phyloP scores from a whole-genome alignment of 345 rosid species.

The Reutealis trisperma region DNA sequence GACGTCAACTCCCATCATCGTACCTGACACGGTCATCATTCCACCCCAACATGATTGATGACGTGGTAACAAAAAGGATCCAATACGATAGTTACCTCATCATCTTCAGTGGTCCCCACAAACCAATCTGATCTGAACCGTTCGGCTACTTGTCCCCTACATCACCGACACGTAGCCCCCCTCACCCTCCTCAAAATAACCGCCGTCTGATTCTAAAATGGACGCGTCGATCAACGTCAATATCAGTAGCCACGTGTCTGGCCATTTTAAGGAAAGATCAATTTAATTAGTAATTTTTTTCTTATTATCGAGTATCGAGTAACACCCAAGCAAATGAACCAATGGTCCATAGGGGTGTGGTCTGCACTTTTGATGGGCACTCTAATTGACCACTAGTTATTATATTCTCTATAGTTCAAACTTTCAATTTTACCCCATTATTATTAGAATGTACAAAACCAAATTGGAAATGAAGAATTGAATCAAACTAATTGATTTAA shows the following conservation, averaged over 20 bases:
- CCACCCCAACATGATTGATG: slow-evolving; percentile 19
- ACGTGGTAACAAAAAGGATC: slow-evolving; percentile 28
- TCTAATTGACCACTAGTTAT: too few species aligned
- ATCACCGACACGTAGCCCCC: slow-evolving; percentile 27
- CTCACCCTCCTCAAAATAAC: slow-evolving; percentile 21
- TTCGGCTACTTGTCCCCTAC: slow-evolving; percentile 48
- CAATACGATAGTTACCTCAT: slow-evolving; percentile 11
- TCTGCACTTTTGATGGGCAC: too few species aligned
- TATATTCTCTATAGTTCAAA: too few species aligned
- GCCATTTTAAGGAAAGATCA: not conserved
- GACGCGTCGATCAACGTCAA: slow-evolving; percentile 25
- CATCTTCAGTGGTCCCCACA: not conserved
- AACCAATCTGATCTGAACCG: slow-evolving; percentile 23
- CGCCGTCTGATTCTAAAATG: slow-evolving; percentile 28
- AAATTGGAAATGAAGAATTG: too few species aligned
- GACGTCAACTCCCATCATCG: slow-evolving; percentile 37
- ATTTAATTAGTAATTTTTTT: not conserved
- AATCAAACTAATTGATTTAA: too few species aligned
- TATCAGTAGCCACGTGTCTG: slow-evolving; percentile 28
- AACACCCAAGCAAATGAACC: slow-evolving; percentile 8
- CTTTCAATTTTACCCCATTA: too few species aligned
- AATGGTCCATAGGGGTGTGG: not conserved
- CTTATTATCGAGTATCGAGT: not conserved
- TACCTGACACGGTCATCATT: slow-evolving; percentile 32
- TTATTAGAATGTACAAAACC: too few species aligned